Percentiles rank a stretch among this genome's conserved stretches.
These are phyloP conservation scores for Trichoderma guizhouense DNA, from an alignment of 2,329 filamentous ascomycete species.

Conservation along the genomic window DNA sequence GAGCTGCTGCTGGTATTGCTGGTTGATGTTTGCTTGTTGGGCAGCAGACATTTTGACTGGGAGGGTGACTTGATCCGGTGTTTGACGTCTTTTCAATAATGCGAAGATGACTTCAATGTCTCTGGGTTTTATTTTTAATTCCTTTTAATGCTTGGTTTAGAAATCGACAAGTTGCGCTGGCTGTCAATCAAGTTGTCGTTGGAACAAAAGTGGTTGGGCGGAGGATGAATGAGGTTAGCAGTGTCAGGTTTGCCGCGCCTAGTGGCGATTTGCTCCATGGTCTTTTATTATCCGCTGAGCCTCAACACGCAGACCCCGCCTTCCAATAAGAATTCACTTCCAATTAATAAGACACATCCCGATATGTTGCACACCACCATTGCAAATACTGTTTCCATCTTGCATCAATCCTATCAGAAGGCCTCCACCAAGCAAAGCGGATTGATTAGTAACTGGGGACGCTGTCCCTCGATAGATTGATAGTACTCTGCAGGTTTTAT, in stretches of 20 bases:
- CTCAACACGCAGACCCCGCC: background rate
- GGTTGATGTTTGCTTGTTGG: background rate
- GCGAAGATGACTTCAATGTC: fast-evolving
- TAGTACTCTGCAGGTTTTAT: conserved; percentile 12
- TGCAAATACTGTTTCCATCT: background rate
- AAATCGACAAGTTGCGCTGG: background rate
- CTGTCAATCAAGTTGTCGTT: background rate
- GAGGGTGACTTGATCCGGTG: too few relatives aligned
- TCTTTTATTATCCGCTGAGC: background rate
- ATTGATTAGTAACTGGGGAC: background rate
- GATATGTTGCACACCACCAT: too few relatives aligned
- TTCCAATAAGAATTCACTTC: background rate
- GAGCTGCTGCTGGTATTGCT: background rate
- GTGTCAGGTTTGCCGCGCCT: background rate
- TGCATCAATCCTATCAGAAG: background rate
- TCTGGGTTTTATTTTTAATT: background rate
- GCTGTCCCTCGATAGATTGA: conserved; percentile 1
- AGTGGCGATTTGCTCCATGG: background rate
- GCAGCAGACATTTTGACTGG: background rate
- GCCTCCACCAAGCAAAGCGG: background rate
- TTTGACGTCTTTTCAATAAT: background rate
- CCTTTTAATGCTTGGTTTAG: background rate
- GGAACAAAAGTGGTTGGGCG: background rate
- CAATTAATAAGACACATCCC: background rate
- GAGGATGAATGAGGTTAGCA: background rate